Evolutionary conservation across 148 eudicot species (phyloP).

Genomic region (Cornus controversa): DNA sequence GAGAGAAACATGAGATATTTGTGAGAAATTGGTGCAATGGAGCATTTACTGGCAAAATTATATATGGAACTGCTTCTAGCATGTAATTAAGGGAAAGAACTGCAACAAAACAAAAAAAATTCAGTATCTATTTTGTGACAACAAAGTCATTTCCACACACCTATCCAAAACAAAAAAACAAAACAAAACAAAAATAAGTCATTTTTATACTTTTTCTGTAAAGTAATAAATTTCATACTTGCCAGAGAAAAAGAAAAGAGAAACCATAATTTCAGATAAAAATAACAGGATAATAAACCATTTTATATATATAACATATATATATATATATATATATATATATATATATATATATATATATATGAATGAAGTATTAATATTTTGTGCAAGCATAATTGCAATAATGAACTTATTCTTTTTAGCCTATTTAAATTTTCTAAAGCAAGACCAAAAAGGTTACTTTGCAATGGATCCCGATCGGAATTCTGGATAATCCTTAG

Average conservation of each 20-base stretch:
- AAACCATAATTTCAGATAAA: not conserved
- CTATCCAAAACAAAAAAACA: no score
- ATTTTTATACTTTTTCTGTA: no score
- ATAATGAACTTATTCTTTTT: no score
- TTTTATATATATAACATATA: not conserved
- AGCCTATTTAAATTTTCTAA: no score
- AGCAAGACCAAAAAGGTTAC: no score
- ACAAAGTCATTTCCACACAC: no score
- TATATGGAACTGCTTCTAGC: not conserved
- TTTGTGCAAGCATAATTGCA: no score
- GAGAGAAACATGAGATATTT: conserved; percentile 14
- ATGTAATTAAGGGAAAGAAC: not conserved
- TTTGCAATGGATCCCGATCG: not conserved
- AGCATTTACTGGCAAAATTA: not conserved
- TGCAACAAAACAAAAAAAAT: not conserved
- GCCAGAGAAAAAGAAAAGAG: not conserved
- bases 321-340: no score
- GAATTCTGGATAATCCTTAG: not conserved
- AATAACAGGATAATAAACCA: not conserved
- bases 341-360: no score
- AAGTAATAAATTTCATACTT: not conserved
- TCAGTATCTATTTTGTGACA: no score
- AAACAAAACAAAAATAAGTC: no score
- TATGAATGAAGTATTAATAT: no score
- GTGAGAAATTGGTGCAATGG: not conserved